Percentiles rank a stretch among this genome's conserved stretches.
Evolutionary conservation across 495 filamentous ascomycete species (phyloP).

Genomic region (Penicillium cinerascens): DNA sequence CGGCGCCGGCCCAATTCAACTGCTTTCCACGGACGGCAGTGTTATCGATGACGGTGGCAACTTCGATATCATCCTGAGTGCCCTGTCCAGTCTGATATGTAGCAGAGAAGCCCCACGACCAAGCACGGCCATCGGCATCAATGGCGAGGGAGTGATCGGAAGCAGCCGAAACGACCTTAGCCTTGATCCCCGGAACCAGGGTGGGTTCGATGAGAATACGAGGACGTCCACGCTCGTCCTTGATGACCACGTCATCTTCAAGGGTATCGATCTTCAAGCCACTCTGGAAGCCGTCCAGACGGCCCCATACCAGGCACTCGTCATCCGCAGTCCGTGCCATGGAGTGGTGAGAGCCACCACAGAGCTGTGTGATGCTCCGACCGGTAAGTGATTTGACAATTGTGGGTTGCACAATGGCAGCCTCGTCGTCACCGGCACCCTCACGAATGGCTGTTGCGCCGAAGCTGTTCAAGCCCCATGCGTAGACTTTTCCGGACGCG

Average conservation of each 20-base stretch:
- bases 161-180: conserved; percentile 43
- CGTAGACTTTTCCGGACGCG: conserved; percentile 64
- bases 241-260: conserved; percentile 46
- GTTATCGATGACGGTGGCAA: conserved; percentile 57
- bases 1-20: conserved; percentile 56
- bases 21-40: conserved; percentile 54
- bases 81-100: conserved; percentile 63
- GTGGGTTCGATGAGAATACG: conserved; percentile 56
- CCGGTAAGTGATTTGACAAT: conserved; percentile 56
- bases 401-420: conserved; percentile 55
- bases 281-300: conserved; percentile 55
- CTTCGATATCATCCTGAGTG: conserved; percentile 53
- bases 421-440: conserved; percentile 63
- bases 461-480: conserved; percentile 88
- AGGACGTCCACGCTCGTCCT: conserved; percentile 45
- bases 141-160: conserved; percentile 60
- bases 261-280: conserved; percentile 52
- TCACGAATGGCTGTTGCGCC: conserved; percentile 71
- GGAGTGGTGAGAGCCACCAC: conserved; percentile 58
- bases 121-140: conserved; percentile 54
- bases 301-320: conserved; percentile 57
- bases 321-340: conserved; percentile 51
- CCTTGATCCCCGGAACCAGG: conserved; percentile 44
- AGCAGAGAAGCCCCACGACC: conserved; percentile 60
- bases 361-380: conserved; percentile 43